These are phyloP conservation scores for Monilinia vaccinii-corymbosi DNA, from an alignment of 2,329 filamentous ascomycete species.

Conservation along the genomic window DNA sequence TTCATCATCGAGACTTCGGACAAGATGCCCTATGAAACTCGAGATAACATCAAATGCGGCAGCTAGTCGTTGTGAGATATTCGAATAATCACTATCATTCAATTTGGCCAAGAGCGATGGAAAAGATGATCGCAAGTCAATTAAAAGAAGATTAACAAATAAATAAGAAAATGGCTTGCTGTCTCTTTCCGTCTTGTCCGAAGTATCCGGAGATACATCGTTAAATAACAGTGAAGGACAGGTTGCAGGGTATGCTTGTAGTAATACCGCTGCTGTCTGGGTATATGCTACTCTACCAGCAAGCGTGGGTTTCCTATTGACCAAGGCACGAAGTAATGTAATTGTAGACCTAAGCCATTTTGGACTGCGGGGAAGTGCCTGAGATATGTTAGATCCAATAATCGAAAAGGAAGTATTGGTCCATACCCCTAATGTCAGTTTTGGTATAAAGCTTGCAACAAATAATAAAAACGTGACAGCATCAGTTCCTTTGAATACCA, in stretches of 20 bases:
- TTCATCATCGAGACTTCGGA: constrained; percentile 43
- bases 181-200: constrained; percentile 11
- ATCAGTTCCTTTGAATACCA: constrained; percentile 50
- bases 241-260: constrained; percentile 43
- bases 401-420: not conserved
- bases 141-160: constrained; percentile 54
- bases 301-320: constrained; percentile 45
- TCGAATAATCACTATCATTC: constrained; percentile 43
- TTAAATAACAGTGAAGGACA: constrained; percentile 45
- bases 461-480: constrained; percentile 51
- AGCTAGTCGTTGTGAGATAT: constrained; percentile 44
- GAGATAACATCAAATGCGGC: constrained; percentile 55
- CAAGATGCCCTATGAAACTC: constrained; percentile 47
- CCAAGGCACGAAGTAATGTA: constrained; percentile 42
- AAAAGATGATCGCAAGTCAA: constrained; percentile 55
- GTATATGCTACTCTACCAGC: constrained; percentile 50
- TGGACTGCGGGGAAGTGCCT: constrained; percentile 42
- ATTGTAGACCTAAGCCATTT: constrained; percentile 44
- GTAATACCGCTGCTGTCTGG: constrained; percentile 46
- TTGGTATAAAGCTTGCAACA: constrained; percentile 43
- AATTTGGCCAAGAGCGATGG: constrained; percentile 51
- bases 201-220: constrained; percentile 25
- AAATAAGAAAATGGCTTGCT: constrained; percentile 52
- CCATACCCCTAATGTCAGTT: constrained; percentile 40
- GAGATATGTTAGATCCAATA: constrained; percentile 8